Evolutionary conservation across 352 stramenopile genomes (phyloP), one percentile per base, ranked within the genome.

Genomic region (Pythium brachiatum): DNA sequence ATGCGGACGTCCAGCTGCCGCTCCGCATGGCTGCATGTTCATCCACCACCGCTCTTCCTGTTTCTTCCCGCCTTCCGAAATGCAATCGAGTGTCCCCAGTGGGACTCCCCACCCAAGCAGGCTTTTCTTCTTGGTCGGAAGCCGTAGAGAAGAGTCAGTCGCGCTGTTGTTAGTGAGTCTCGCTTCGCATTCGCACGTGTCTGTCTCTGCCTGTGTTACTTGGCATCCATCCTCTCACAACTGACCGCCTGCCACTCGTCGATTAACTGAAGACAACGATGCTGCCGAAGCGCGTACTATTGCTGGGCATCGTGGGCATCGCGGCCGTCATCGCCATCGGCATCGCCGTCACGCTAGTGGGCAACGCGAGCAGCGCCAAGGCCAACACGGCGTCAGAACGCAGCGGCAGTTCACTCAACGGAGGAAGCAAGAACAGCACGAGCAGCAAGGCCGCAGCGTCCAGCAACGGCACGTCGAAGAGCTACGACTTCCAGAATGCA

Each of bases 301-400:
- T 61, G 27, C 25, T 61, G 23, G 55, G 55, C 29, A 23, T 61
- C 55, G 55, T 61, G 43, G 55, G 41, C 39, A 25, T 61, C 41
- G 44, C 55, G 41, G 55, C 55, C 41, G 29, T 61, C 39, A 41
- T 50, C 15, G 55, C 41, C 7, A 47, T 51, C n/a, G 55, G 27
- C 55, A 47, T 61, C 21, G 55, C 38, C 41, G 43, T 53, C 55
- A 31, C 52, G n/a, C 21, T 61, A 26, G 41, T 47, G 27, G 39
- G 44, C 16, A 61, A 61, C 8, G 51, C 55, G 26, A 32, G 12
- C 16, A 34, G 26, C 18, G 41, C 55, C 27, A 54, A 23, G 18
- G 16, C 38, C 16, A 15, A 46, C 13, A 43, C 55, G 9, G 55
- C 55, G 15, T 54, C 39, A 3, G 55, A 61, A 29, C 16, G 27